phyloP scores from a whole-genome alignment of 345 rosid genomes.

The Lepidium didymum region DNA sequence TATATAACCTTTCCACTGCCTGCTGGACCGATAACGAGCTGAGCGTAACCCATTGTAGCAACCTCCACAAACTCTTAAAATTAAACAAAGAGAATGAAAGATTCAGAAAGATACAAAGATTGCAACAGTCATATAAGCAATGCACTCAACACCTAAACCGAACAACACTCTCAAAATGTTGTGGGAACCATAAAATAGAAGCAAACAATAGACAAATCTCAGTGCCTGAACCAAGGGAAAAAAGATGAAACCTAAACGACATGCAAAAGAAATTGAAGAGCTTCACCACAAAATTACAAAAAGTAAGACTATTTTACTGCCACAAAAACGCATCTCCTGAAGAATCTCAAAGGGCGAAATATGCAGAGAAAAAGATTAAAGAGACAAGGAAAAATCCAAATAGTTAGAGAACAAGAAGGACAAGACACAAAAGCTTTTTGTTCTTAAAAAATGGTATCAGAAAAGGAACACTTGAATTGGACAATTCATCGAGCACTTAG shows the following conservation, averaged over 20 bases:
- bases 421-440: conserved; percentile 11
- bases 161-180: conserved; percentile 45
- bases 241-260: neutral
- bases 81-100: conserved; percentile 37
- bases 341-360: conserved; percentile 20
- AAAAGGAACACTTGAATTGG: conserved; percentile 16
- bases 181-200: conserved; percentile 45
- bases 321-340: conserved; percentile 14
- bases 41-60: conserved; percentile 68
- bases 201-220: conserved; percentile 22
- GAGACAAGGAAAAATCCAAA: conserved; percentile 13
- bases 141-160: conserved; percentile 71
- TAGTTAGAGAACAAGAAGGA: conserved; percentile 16
- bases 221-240: conserved; percentile 14
- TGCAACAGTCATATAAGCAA: conserved; percentile 67
- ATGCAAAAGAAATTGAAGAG: neutral
- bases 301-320: neutral
- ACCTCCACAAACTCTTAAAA: conserved; percentile 21
- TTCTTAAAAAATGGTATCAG: neutral
- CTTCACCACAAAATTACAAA: neutral
- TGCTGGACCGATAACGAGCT: conserved; percentile 76
- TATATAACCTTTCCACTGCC: conserved; percentile 79
- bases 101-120: conserved; percentile 56
- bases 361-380: neutral
- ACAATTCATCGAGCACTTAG: conserved; percentile 30